These are phyloP conservation scores for Sporormia fimetaria DNA, from an alignment of 495 filamentous ascomycete species.

Conservation along the genomic window DNA sequence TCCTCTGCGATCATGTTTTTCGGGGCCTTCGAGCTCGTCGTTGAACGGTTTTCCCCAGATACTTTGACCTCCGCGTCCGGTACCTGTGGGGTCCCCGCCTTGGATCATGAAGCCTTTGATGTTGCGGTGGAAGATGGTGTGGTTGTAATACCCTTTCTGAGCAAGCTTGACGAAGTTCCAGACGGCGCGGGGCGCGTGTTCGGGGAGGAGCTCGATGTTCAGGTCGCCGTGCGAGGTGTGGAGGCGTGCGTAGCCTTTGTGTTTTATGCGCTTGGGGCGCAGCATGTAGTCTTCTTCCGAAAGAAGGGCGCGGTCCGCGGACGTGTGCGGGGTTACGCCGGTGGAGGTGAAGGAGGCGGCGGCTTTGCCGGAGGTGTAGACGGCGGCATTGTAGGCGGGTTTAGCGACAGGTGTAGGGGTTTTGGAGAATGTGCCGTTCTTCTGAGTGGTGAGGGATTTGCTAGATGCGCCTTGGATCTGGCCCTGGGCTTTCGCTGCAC, in stretches of 20 bases:
- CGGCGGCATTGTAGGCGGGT: constrained; percentile 69
- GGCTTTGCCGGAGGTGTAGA: constrained; percentile 81
- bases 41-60: constrained; percentile 86
- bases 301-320: constrained; percentile 68
- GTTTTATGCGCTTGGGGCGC: constrained; percentile 73
- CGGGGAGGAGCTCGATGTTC: constrained; percentile 82
- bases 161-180: constrained; percentile 93
- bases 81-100: constrained; percentile 87
- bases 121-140: constrained; percentile 76
- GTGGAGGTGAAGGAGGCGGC: constrained; percentile 94
- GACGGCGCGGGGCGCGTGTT: constrained; percentile 80
- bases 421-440: constrained; percentile 24
- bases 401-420: constrained; percentile 38
- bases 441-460: constrained; percentile 6
- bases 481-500: constrained; percentile 28
- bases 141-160: constrained; percentile 80
- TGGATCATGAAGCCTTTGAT: constrained; percentile 98
- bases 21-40: constrained; percentile 84
- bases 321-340: constrained; percentile 82
- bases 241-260: constrained; percentile 83
- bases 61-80: constrained; percentile 73
- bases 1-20: constrained; percentile 67
- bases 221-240: constrained; percentile 70
- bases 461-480: constrained; percentile 24
- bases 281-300: constrained; percentile 95